phyloP scores from a whole-genome alignment of 352 stramenopile genomes.

The Globisporangium iwayamae region DNA sequence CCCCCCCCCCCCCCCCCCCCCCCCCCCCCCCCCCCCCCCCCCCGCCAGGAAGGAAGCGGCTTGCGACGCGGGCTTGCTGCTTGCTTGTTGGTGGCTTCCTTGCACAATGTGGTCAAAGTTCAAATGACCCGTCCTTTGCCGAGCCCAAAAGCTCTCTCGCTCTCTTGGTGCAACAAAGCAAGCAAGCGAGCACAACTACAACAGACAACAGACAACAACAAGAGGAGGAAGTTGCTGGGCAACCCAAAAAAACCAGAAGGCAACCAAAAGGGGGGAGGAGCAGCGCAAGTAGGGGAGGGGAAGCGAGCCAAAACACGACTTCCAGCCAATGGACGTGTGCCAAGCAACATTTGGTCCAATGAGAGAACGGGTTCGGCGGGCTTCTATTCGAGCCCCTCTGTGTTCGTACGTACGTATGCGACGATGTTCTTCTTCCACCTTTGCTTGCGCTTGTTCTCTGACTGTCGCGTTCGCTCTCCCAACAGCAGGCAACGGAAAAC shows the following conservation, averaged over 20 bases:
- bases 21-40: no score
- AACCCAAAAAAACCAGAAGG: constrained; percentile 12
- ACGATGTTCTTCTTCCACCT: constrained; percentile 15
- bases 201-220: not conserved
- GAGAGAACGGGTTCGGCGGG: not conserved
- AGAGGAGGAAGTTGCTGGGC: not conserved
- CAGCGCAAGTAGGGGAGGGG: constrained; percentile 12
- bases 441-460: constrained; percentile 12
- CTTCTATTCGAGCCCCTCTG: constrained; percentile 3
- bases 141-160: constrained; percentile 4
- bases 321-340: constrained; percentile 21
- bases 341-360: constrained; percentile 13
- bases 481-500: constrained; percentile 6
- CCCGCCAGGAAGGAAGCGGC: not conserved
- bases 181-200: not conserved
- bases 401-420: constrained; percentile 16
- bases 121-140: constrained; percentile 50
- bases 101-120: constrained; percentile 57
- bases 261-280: constrained; percentile 13
- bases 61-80: constrained; percentile 2
- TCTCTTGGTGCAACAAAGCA: not conserved
- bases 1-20: no score
- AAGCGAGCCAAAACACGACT: constrained; percentile 17
- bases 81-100: constrained; percentile 22
- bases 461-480: not conserved